Evolutionary conservation across 345 rosid genomes (phyloP), one percentile per base, ranked within the genome.

Genomic region (Eutrema yunnanense): DNA sequence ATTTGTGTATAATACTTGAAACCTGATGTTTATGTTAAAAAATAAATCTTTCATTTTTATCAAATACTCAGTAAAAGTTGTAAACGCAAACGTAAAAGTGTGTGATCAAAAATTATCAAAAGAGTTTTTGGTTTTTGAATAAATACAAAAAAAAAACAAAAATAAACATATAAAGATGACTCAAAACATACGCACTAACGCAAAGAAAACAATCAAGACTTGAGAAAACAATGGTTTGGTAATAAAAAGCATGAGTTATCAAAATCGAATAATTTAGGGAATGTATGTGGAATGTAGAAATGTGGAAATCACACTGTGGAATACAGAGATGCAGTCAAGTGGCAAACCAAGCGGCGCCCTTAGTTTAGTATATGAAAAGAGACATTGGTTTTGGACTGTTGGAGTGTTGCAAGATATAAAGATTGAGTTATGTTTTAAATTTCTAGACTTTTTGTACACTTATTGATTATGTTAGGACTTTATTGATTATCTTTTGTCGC

Each of bases 281-380:
- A 53, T 34, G 40, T 33, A 5, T 32, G 33, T 64, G 33, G 63
- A 55, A 68, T 69, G 13, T 58, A 48, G 49, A 59, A 42, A 27
- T 22, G 65, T 57, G 73, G 38, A 38, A 69, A 37, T 71, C 43
- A 61, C 53, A 71, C 38, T 33, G 46, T 40, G 8, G 7, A 51
- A 50, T 16, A 72, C 40, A 56, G 30, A 56, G 42, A 47, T 65
- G 50, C 4, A 73, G 65, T 72, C 71, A 12, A 65, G 72, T 16
- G 59, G 65, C 48, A 48, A 65, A 73, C 65, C 65, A 47, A 47
- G 51, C 49, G 71, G 71, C 77, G 77, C 77, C 65, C 10, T 65
- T 73, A 5, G 71, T 73, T 55, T 37, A 51, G 71, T 47, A 46
- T 47, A 46, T 26, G 22, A n/a, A 3, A 55, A 5, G 34, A 46